A percentile compares a stretch with the other conserved stretches of the same genome.
Conservation (phyloP, 164 flowering plant genomes). For the Sextonia rubra region DNA sequence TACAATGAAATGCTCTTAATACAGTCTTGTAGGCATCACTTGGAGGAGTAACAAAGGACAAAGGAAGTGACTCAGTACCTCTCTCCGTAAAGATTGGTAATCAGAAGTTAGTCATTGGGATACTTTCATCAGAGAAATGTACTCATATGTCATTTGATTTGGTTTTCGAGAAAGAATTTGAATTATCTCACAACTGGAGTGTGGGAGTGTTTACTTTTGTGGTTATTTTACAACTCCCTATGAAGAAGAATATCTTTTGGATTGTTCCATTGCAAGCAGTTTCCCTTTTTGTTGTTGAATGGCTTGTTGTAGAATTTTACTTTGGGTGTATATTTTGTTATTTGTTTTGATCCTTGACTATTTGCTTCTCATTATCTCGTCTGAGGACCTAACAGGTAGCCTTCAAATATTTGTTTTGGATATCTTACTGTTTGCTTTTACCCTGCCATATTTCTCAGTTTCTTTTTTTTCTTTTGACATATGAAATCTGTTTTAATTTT, state of each 20-base stretch:
- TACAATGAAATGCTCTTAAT: not conserved
- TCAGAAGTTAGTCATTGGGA: constrained; percentile 55
- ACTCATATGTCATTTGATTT: constrained; percentile 56
- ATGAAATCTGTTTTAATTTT: not conserved
- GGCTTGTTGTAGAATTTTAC: not conserved
- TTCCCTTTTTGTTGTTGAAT: not conserved
- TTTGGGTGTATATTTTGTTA: not conserved
- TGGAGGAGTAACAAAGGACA: constrained; percentile 62
- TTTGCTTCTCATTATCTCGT: not conserved
- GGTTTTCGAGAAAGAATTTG: constrained; percentile 72
- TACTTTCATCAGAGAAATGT: constrained; percentile 40
- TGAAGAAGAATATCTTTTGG: constrained; percentile 40
- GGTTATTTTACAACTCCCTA: constrained; percentile 38
- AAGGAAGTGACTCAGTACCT: constrained; percentile 33
- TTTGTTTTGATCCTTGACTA: constrained; percentile 11
- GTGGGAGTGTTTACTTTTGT: constrained; percentile 62
- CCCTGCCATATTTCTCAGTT: too few relatives aligned
- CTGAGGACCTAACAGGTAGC: constrained; percentile 13
- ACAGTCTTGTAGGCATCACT: constrained; percentile 46
- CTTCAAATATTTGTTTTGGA: not conserved
- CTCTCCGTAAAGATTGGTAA: constrained; percentile 41
- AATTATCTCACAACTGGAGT: constrained; percentile 75
- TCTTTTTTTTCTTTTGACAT: not conserved
- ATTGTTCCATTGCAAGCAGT: not conserved
- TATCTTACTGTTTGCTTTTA: not conserved